These are phyloP conservation scores for Paraphaeosphaeria sporulosa DNA, from an alignment of 2,329 filamentous ascomycete species.

Conservation along the genomic window DNA sequence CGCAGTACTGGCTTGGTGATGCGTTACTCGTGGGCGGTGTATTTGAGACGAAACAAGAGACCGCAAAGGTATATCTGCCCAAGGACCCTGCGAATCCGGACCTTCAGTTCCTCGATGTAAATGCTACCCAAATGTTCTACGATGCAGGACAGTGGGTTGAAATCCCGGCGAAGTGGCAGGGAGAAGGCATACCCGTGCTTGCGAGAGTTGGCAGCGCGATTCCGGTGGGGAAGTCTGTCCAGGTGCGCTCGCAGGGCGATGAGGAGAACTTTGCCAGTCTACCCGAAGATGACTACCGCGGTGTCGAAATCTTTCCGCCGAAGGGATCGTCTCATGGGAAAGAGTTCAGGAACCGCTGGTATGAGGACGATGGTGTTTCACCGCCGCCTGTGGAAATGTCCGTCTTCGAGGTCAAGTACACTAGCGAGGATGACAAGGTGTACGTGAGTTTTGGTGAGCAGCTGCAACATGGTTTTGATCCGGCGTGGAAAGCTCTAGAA, in stretches of 20 bases:
- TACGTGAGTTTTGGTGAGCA: constrained; percentile 53
- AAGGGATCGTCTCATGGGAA: constrained; percentile 47
- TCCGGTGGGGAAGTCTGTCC: constrained; percentile 59
- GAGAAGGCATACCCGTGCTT: constrained; percentile 61
- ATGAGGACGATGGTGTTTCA: constrained; percentile 66
- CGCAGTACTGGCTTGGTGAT: constrained; percentile 77
- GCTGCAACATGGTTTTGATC: constrained; percentile 52
- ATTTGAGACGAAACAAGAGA: constrained; percentile 65
- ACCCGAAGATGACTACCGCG: constrained; percentile 63
- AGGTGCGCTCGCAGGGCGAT: constrained; percentile 62
- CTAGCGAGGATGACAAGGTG: constrained; percentile 53
- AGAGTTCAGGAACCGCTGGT: constrained; percentile 56
- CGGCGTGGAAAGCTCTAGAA: constrained; percentile 59
- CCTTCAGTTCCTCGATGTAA: constrained; percentile 69
- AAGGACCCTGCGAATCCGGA: constrained; percentile 51
- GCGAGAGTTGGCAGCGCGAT: constrained; percentile 64
- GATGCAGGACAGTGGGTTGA: constrained; percentile 62
- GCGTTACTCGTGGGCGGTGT: constrained; percentile 71
- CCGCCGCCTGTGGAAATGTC: constrained; percentile 44
- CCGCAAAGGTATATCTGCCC: constrained; percentile 69
- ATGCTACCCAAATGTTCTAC: constrained; percentile 66
- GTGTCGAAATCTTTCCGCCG: constrained; percentile 65
- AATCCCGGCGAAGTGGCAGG: constrained; percentile 60
- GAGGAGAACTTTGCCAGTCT: constrained; percentile 54
- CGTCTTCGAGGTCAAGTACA: constrained; percentile 34